Conservation (phyloP, 2,329 filamentous ascomycete genomes). For the Pyrenochaeta sp. region DNA sequence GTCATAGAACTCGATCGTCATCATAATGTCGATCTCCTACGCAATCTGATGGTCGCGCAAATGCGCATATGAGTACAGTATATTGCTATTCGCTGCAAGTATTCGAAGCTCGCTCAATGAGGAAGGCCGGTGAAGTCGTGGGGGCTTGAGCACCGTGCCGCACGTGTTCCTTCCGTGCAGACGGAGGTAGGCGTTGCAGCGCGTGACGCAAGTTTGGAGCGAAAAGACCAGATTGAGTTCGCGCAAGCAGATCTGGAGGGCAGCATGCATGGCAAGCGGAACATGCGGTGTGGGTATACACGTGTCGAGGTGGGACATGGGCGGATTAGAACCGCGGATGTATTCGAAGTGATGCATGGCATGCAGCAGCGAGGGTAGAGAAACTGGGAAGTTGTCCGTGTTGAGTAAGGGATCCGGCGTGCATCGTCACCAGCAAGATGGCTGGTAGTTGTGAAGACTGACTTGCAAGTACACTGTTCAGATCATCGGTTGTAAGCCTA, state of each 20-base stretch:
- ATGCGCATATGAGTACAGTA: background rate
- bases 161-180: constrained; percentile 2
- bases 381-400: constrained; percentile 8
- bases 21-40: constrained; percentile 7
- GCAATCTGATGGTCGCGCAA: constrained; percentile 10
- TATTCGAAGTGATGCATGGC: constrained; percentile 1
- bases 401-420: background rate
- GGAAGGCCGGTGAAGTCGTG: constrained; percentile 3
- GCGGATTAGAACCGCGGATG: constrained; percentile 2
- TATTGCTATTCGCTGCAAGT: background rate
- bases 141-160: background rate
- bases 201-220: constrained; percentile 10
- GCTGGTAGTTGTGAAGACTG: constrained; percentile 1
- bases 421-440: constrained; percentile 10
- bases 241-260: constrained; percentile 4
- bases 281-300: constrained; percentile 36
- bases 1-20: background rate
- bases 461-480: background rate
- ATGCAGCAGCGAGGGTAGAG: background rate
- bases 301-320: constrained; percentile 32
- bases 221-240: background rate
- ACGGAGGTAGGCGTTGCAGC: constrained; percentile 29
- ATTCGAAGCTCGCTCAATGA: background rate
- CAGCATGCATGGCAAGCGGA: constrained; percentile 9
- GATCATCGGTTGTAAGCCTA: background rate